Conservation (phyloP, 148 eudicot genomes). For the Amaranthus cruentus region DNA sequence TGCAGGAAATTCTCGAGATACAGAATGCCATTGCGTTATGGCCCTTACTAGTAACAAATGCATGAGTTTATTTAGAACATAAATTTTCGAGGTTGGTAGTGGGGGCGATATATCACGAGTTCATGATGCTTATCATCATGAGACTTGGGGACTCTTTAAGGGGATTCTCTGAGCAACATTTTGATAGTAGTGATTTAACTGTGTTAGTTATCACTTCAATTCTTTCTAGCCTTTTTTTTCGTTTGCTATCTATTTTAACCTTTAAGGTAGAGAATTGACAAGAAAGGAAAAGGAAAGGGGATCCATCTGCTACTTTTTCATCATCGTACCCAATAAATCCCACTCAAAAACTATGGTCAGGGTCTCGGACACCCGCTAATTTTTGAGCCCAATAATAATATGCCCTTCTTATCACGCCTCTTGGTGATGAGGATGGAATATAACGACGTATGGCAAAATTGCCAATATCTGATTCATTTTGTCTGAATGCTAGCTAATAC, state of each 20-base stretch:
- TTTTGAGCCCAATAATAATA: no score
- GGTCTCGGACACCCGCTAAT: no score
- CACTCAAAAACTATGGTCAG: no score
- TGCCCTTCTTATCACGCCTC: no score
- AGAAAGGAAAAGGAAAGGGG: no score
- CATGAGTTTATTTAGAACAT: slow-evolving; percentile 14
- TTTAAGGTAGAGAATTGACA: no score
- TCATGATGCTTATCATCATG: slow-evolving; percentile 5
- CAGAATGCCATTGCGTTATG: slow-evolving; percentile 69
- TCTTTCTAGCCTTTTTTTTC: neutral
- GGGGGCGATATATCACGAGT: neutral
- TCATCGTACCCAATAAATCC: no score
- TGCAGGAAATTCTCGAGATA: slow-evolving; percentile 70
- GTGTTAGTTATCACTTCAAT: neutral
- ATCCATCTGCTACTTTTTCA: no score
- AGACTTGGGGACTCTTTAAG: slow-evolving; percentile 15
- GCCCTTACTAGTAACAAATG: slow-evolving; percentile 46
- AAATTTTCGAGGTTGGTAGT: slow-evolving; percentile 12
- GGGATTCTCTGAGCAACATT: slow-evolving; percentile 11
- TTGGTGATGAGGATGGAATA: no score
- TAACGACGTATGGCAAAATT: no score
- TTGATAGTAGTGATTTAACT: slow-evolving; percentile 14
- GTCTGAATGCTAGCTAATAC: no score
- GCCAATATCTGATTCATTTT: no score
- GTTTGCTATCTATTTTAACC: neutral